These are phyloP conservation scores for Cercophora scortea DNA, from an alignment of 495 filamentous ascomycete genomes.

Conservation along the genomic window DNA sequence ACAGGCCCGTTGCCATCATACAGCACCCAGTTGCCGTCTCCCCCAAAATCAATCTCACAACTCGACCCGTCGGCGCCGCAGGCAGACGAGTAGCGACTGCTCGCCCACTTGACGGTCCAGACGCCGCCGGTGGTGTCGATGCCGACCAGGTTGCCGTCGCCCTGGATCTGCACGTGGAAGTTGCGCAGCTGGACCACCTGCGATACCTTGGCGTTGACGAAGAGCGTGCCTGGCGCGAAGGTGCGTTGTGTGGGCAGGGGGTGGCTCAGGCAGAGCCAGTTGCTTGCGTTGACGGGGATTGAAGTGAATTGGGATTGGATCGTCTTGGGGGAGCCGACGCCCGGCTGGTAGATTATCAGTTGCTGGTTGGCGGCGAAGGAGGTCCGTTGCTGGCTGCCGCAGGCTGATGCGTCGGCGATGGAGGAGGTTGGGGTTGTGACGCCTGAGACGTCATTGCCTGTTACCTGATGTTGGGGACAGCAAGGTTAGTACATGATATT, in stretches of 20 bases:
- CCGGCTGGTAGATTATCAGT: constrained; percentile 4
- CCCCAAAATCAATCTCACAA: not conserved
- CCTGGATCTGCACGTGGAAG: constrained; percentile 10
- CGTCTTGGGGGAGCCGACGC: not conserved
- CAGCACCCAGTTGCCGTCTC: constrained; percentile 1
- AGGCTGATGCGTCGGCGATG: not conserved
- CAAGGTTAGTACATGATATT: not conserved
- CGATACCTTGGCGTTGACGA: not conserved
- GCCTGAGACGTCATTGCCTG: constrained; percentile 5
- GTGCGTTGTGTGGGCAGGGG: not conserved
- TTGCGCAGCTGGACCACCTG: not conserved
- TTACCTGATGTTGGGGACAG: not conserved
- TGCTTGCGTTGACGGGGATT: constrained; percentile 3
- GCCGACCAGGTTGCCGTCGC: constrained; percentile 13
- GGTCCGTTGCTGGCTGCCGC: not conserved
- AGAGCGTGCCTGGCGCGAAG: not conserved
- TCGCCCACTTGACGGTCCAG: constrained; percentile 9
- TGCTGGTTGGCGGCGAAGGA: constrained; percentile 6
- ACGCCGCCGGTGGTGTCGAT: constrained; percentile 7
- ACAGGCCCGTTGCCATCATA: constrained; percentile 4
- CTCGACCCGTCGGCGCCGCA: constrained; percentile 4
- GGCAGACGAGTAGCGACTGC: not conserved
- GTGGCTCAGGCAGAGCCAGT: constrained; percentile 10
- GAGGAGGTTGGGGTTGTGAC: not conserved
- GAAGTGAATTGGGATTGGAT: constrained; percentile 5